phyloP scores from a whole-genome alignment of 306 rosid species.

The Ceratonia siliqua region DNA sequence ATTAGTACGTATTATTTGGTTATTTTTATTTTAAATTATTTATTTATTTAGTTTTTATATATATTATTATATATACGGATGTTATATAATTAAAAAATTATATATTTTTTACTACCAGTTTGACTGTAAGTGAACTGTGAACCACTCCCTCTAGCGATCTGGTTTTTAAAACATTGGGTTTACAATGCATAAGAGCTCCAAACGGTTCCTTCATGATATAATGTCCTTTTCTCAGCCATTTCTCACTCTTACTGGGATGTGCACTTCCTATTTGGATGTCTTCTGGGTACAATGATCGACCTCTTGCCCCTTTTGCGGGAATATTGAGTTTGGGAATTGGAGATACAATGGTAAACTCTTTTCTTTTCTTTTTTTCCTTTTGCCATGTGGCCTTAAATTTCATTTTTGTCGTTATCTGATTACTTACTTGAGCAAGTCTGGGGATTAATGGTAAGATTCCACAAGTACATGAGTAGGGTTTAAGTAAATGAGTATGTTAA shows the following conservation, averaged over 20 bases:
- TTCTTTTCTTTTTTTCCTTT: not conserved
- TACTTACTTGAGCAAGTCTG: not conserved
- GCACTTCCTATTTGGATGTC: constrained; percentile 80
- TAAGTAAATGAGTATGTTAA: not conserved
- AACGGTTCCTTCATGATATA: not conserved
- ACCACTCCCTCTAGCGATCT: no score
- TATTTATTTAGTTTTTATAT: no score
- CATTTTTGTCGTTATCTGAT: not conserved
- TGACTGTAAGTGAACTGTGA: no score
- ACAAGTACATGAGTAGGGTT: not conserved
- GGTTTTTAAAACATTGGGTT: no score
- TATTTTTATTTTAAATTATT: no score
- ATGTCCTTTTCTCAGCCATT: constrained; percentile 50
- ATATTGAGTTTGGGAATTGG: constrained; percentile 72
- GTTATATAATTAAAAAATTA: no score
- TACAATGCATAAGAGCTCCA: constrained; percentile 6
- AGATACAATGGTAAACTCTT: constrained; percentile 64
- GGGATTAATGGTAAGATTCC: not conserved
- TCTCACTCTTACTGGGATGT: constrained; percentile 73
- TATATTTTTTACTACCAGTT: no score
- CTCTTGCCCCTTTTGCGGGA: constrained; percentile 77
- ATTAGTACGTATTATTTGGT: no score
- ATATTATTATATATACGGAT: no score
- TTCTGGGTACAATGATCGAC: constrained; percentile 63
- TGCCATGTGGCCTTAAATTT: not conserved